Conservation (phyloP, 805 yeast species). For the Suhomyces vadensis region DNA sequence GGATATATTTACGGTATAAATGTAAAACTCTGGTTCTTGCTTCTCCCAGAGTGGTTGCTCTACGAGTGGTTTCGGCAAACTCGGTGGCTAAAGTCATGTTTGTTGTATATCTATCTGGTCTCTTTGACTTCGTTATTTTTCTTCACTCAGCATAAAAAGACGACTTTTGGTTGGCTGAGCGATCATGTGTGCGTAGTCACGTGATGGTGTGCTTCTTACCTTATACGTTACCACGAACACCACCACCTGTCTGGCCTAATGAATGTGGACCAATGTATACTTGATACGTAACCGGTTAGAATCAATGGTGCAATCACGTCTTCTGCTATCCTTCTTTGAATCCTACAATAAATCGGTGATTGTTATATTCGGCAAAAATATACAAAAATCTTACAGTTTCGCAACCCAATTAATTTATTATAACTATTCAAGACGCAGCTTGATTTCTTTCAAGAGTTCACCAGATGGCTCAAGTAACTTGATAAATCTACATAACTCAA, state of each 20-base stretch:
- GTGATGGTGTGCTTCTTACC: neutral
- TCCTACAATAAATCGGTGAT: too few species aligned
- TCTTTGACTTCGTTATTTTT: constrained; percentile 6
- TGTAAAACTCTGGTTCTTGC: constrained; percentile 63
- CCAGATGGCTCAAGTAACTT: constrained; percentile 50
- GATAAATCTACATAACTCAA: constrained; percentile 54
- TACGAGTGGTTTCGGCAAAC: constrained; percentile 78
- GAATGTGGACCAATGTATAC: too few species aligned
- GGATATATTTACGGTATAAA: constrained; percentile 70
- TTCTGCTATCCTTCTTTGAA: too few species aligned
- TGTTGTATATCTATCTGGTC: constrained; percentile 5
- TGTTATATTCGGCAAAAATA: neutral
- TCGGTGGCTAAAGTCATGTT: constrained; percentile 71
- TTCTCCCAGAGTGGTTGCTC: constrained; percentile 60
- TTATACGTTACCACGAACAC: constrained; percentile 5
- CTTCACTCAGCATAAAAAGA: constrained; percentile 4
- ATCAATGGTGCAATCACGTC: too few species aligned
- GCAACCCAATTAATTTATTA: neutral
- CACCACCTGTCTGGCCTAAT: too few species aligned
- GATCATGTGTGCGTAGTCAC: constrained; percentile 4
- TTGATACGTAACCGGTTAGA: too few species aligned
- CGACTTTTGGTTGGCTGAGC: constrained; percentile 18
- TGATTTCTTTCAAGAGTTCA: constrained; percentile 21
- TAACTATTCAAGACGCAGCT: constrained; percentile 3
- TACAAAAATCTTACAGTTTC: neutral